Evolutionary conservation across 768 basidiomycete species (phyloP).

Genomic region (Melanogaster broomeanus): DNA sequence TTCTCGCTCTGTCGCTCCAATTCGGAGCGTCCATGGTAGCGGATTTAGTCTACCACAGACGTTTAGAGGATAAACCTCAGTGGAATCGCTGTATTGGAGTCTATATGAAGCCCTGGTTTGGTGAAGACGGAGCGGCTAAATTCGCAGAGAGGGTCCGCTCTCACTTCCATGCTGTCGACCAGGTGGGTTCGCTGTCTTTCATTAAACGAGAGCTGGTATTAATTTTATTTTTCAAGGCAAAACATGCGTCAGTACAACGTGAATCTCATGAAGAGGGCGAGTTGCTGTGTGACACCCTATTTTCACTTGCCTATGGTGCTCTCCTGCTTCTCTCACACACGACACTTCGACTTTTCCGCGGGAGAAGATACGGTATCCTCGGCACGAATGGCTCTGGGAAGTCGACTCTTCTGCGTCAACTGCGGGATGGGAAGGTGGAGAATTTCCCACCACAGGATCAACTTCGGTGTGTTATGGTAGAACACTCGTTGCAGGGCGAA

Average conservation of each 20-base stretch:
- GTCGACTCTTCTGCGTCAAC: conserved; percentile 93
- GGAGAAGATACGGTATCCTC: conserved; percentile 92
- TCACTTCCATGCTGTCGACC: conserved; percentile 78
- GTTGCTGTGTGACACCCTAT: conserved; percentile 87
- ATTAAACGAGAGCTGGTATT: conserved; percentile 1
- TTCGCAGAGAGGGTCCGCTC: conserved; percentile 67
- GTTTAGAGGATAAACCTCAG: conserved; percentile 49
- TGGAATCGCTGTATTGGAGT: conserved; percentile 76
- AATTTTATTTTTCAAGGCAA: conserved; percentile 49
- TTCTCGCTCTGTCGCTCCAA: conserved; percentile 61
- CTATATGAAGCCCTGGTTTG: conserved; percentile 76
- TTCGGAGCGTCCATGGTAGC: conserved; percentile 76
- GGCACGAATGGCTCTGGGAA: conserved; percentile 97
- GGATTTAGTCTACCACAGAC: conserved; percentile 69
- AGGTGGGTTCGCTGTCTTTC: conserved; percentile 39
- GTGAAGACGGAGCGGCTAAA: conserved; percentile 43
- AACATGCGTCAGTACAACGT: conserved; percentile 45
- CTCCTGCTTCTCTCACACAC: conserved; percentile 94
- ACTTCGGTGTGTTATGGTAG: conserved; percentile 93
- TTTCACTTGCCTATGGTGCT: conserved; percentile 95
- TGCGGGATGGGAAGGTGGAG: conserved; percentile 93
- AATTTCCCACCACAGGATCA: conserved; percentile 91
- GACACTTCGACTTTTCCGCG: conserved; percentile 83
- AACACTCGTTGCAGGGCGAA: conserved; percentile 95
- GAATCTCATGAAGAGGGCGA: conserved; percentile 73